Evolutionary conservation across 2,329 filamentous ascomycete species (phyloP), one percentile per base, ranked within the genome.

Genomic region (Bipolaris oryzae): DNA sequence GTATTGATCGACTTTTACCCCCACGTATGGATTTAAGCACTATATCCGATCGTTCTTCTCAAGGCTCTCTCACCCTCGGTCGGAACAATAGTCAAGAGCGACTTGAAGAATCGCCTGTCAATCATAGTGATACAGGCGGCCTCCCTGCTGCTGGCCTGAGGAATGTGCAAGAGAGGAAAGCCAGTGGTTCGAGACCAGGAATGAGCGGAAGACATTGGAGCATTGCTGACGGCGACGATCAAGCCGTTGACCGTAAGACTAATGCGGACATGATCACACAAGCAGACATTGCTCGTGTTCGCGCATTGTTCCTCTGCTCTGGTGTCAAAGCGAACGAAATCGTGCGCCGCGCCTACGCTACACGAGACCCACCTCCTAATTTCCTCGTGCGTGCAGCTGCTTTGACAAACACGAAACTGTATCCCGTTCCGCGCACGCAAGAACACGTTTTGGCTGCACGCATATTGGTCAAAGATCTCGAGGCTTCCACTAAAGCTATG

Each of bases 311-410:
- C 38, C 81, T 96, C 20, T 90, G 88, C 61, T 91, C 92, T 0
- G 93, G 92, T n/a, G 88, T 97, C 70, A 96, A 96, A 77, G 93
- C 94, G 0, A 87, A 87, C 68, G 91, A 95, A 70, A 90, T 97
- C 52, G 82, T 83, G 25, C 84, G 87, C 3, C 85, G 89, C 44
- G 87, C 89, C 3, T 77, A 87, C 42, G 80, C 81, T 34, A 61
- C 72, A 0, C 73, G 74, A 13, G 58, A 68, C 2, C 48, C 73
- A 20, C 63, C 72, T 3, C 63, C 74, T 0, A 50, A 59, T 3
- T 78, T 78, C 42, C 74, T 80, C 34, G 72, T 44, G 9, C 68
- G 72, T 9, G 78, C 77, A 2, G 76, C 75, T 70, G 20, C 82
- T 81, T 50, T 69, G 79, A 59, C 87, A 3, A 72, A 70, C 15